phyloP scores from a whole-genome alignment of 495 filamentous ascomycete genomes.

The Hypoxylon subgilvum region DNA sequence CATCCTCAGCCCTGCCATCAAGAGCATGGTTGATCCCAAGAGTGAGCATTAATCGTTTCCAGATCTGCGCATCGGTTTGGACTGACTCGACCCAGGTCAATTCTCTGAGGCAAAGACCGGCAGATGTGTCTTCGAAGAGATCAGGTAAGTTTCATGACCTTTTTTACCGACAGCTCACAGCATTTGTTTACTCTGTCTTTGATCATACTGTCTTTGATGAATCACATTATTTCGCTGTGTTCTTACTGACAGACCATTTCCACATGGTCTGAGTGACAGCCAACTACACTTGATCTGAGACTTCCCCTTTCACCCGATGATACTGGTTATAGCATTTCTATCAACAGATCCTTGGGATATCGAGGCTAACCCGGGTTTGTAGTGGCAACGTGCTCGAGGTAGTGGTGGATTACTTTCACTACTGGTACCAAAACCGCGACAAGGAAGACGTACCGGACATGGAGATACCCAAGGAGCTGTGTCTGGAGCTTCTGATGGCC shows the following conservation, averaged over 20 bases:
- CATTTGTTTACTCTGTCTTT: constrained; percentile 2
- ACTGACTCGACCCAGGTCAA: constrained; percentile 56
- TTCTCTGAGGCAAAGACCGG: constrained; percentile 74
- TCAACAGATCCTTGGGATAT: not conserved
- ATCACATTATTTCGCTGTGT: constrained; percentile 47
- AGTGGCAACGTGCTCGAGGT: constrained; percentile 87
- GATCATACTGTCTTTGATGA: constrained; percentile 46
- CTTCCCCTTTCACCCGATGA: not conserved
- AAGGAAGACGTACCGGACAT: constrained; percentile 83
- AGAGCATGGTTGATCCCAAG: constrained; percentile 80
- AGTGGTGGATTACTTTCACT: constrained; percentile 89
- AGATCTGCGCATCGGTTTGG: not conserved
- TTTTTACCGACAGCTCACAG: not conserved
- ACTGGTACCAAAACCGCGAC: constrained; percentile 81
- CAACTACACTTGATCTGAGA: constrained; percentile 68
- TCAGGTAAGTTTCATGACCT: constrained; percentile 65
- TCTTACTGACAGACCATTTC: constrained; percentile 49
- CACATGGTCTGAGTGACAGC: constrained; percentile 53
- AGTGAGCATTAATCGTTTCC: constrained; percentile 59
- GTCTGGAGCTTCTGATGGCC: constrained; percentile 80
- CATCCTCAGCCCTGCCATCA: constrained; percentile 75
- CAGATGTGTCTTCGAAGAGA: constrained; percentile 70
- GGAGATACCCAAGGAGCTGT: constrained; percentile 78
- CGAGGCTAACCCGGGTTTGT: constrained; percentile 14
- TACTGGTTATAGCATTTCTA: constrained; percentile 1